These are phyloP conservation scores for Austroboletus festivus DNA, from an alignment of 768 basidiomycete species.

Conservation along the genomic window DNA sequence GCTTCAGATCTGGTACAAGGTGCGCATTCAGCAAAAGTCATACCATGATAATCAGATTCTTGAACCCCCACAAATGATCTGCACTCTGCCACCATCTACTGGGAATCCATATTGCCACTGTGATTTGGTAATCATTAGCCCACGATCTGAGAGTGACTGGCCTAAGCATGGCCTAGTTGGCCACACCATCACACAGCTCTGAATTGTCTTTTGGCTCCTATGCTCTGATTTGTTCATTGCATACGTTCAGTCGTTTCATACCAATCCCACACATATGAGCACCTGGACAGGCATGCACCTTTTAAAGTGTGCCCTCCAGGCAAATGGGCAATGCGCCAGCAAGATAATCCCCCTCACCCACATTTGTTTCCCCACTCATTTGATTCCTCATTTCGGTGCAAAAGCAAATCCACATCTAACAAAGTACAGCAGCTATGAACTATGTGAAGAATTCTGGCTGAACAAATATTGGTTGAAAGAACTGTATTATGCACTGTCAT, in stretches of 20 bases:
- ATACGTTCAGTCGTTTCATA: constrained; percentile 27
- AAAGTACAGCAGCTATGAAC: constrained; percentile 20
- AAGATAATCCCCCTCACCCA: constrained; percentile 28
- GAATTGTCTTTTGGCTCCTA: constrained; percentile 12
- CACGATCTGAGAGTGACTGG: constrained; percentile 10
- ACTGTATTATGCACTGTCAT: constrained; percentile 13
- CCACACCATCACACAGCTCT: constrained; percentile 18
- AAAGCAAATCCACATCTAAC: constrained; percentile 25
- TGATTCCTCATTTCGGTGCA: constrained; percentile 28
- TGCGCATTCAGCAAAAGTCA: constrained; percentile 23
- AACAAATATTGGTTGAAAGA: constrained; percentile 37
- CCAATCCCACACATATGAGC: constrained; percentile 17
- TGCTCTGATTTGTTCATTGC: constrained; percentile 15
- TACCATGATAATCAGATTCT: constrained; percentile 21
- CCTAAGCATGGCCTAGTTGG: constrained; percentile 12
- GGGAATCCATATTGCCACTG: constrained; percentile 9
- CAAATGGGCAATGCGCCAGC: constrained; percentile 19
- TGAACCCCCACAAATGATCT: constrained; percentile 8
- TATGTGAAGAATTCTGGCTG: constrained; percentile 23
- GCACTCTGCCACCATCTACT: constrained; percentile 1
- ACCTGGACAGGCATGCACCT: constrained; percentile 21
- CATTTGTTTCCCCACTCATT: constrained; percentile 22
- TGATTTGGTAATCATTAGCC: constrained; percentile 14
- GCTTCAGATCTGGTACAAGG: constrained; percentile 7
- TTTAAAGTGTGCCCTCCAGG: constrained; percentile 16